Conservation (phyloP, 2,329 filamentous ascomycete genomes). For the Cercospora janseana region DNA sequence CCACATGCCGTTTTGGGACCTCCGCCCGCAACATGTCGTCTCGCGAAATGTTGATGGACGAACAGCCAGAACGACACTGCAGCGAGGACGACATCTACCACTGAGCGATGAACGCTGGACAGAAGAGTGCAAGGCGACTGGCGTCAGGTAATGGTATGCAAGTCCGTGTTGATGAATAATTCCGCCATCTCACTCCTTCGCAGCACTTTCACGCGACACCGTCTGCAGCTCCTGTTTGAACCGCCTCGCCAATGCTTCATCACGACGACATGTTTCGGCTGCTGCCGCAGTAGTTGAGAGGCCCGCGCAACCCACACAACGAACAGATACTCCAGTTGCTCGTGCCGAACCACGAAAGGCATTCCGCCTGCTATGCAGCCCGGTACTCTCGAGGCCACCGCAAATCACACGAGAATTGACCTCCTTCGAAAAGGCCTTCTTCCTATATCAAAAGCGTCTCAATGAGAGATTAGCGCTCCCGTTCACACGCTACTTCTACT, state of each 20-base stretch:
- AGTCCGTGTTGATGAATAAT: background rate
- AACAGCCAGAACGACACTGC: slow-evolving; percentile 8
- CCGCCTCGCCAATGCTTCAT: slow-evolving; percentile 38
- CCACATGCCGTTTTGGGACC: slow-evolving; percentile 1
- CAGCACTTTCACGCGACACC: slow-evolving; percentile 41
- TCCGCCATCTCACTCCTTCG: slow-evolving; percentile 13
- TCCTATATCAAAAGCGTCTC: slow-evolving; percentile 94
- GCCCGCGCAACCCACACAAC: slow-evolving; percentile 29
- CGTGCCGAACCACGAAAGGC: slow-evolving; percentile 48
- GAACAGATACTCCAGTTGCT: slow-evolving; percentile 41
- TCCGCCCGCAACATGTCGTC: slow-evolving; percentile 6
- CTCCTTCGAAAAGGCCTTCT: slow-evolving; percentile 88
- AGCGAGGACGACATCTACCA: background rate
- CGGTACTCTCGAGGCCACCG: slow-evolving; percentile 85
- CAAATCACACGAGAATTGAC: slow-evolving; percentile 79
- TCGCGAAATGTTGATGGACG: slow-evolving; percentile 2
- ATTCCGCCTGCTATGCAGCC: slow-evolving; percentile 57
- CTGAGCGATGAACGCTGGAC: slow-evolving; percentile 45
- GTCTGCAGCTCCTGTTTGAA: slow-evolving; percentile 49
- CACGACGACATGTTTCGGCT: slow-evolving; percentile 38
- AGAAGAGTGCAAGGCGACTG: slow-evolving; percentile 46
- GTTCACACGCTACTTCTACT: slow-evolving; percentile 90
- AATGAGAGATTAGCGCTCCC: slow-evolving; percentile 88
- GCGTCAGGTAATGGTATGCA: slow-evolving; percentile 43
- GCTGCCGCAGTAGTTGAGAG: slow-evolving; percentile 37